Evolutionary conservation across 2,329 filamentous ascomycete species (phyloP), one percentile per base, ranked within the genome.

Genomic region (Phialophora macrospora): DNA sequence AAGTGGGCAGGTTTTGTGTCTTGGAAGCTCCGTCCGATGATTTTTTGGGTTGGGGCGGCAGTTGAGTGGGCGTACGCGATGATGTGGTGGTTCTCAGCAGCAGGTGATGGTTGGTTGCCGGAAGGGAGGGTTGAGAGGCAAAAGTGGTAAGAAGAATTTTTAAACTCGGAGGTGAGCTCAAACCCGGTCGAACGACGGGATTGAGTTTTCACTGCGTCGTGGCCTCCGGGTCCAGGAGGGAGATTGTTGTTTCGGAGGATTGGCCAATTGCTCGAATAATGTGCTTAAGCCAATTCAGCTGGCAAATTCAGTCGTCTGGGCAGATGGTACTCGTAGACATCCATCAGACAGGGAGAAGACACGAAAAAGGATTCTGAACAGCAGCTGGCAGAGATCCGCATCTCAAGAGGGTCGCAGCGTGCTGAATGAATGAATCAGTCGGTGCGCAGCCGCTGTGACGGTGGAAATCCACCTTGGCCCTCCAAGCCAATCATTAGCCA

Each of bases 1-100:
- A 67, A 61, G 67, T 63, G 64, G 65, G 67, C 65, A 67, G 67
- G 63, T 69, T 67, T 65, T 63, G 61, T 65, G 58, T 67, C 60
- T 68, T 66, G 67, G 63, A 55, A 44, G 61, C 55, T 60, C 48
- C 58, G 56, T 59, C 24, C 46, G 28, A 17, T 52, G 52, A 55
- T 60, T 60, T 59, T 66, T 65, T 63, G 62, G 58, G 58, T 51
- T 60, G 58, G 58, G 58, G 58, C 58, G 58, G 58, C 58, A 60
- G 58, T 51, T 60, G 46, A 38, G 57, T 63, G 62, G 63, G 62
- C 58, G 63, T 38, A 60, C 28, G 59, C 38, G 60, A 61, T 60
- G 55, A 60, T 57, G 61, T 52, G 60, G 63, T 62, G 59, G 59
- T 61, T 32, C 20, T 52, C 46, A 51, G 58, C 44, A 60, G 46